phyloP scores from a whole-genome alignment of 345 rosid species.

The Sisymbrium altissimum region DNA sequence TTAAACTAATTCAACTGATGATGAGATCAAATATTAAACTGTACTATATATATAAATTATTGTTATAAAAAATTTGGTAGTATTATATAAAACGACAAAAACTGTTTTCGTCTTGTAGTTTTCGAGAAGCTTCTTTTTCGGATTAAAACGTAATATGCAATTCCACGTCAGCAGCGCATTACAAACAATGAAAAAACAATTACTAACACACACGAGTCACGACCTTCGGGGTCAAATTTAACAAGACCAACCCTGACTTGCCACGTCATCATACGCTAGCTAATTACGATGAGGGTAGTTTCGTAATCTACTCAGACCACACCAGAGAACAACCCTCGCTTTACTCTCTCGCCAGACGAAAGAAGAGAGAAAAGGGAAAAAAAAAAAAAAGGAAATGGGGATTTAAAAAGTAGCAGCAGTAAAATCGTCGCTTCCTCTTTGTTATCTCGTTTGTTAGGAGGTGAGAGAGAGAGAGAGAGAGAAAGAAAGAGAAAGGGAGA shows the following conservation, averaged over 20 bases:
- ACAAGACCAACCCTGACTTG: constrained; percentile 19
- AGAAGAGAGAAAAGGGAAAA: background rate
- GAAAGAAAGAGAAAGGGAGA: too few species aligned
- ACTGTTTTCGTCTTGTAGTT: constrained; percentile 17
- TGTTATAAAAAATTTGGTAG: too few species aligned
- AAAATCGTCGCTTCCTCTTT: background rate
- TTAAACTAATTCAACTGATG: background rate
- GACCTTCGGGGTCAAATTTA: constrained; percentile 21
- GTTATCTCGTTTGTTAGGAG: constrained; percentile 11
- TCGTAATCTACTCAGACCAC: background rate
- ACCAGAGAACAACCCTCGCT: too few species aligned
- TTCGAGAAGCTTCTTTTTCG: constrained; percentile 23
- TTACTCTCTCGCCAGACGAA: background rate
- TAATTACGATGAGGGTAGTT: background rate
- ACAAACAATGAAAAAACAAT: constrained; percentile 7
- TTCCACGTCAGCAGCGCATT: constrained; percentile 33
- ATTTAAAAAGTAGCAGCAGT: constrained; percentile 30
- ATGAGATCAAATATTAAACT: background rate
- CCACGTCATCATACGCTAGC: constrained; percentile 11
- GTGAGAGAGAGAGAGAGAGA: background rate
- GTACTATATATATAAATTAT: too few species aligned
- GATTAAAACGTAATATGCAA: constrained; percentile 2
- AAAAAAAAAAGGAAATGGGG: background rate
- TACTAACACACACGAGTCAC: background rate
- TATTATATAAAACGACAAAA: constrained; percentile 19